Evolutionary conservation across 768 basidiomycete genomes (phyloP), one percentile per base, ranked within the genome.

Genomic region (Rossbeevera mucosa): DNA sequence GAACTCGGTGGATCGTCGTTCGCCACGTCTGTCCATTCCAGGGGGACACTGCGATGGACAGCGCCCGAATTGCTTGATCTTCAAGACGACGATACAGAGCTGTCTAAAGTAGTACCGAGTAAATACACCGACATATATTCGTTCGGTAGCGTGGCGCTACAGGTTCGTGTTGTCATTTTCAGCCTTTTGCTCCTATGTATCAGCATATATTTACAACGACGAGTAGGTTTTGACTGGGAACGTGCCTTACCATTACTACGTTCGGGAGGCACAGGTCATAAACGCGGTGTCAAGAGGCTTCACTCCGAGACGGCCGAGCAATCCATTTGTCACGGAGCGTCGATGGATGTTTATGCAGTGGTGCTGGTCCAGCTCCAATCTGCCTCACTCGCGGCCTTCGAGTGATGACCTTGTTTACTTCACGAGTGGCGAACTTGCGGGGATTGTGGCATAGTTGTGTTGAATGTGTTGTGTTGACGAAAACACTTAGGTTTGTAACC

Each of bases 1-100:
- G 73, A 75, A 52, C 60, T 72, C 38, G 64, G 70, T 30, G 65
- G 69, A n/a, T 21, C 56, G 2, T 66, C 68, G n/a, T 74, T 75
- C 49, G 56, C 42, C 63, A 50, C 57, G 14, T 76, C 50, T 65
- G 67, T 25, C 73, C 75, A 30, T 14, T 48, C 48, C 26, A 57
- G 47, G 21, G 74, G 57, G 16, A 59, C 76, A 18, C 66, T 77
- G 31, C 54, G 54, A 20, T 55, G 54, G 54, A 55, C 54, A 12
- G 54, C 54, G 11, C 54, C 54, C 18, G 54, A 71, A 21, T 60
- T 78, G 3, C 76, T 74, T 51, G 65, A 59, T 16, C 46, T 61
- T 36, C 36, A 44, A 3, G 56, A 53, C 6, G 57, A 57, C 13
- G 56, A 64, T 9, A 62, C 66, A 0, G 45, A 51, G 29, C 7